Evolutionary conservation across 1,139 yeast genomes (phyloP).

Genomic region (Zygosaccharomyces sapae): DNA sequence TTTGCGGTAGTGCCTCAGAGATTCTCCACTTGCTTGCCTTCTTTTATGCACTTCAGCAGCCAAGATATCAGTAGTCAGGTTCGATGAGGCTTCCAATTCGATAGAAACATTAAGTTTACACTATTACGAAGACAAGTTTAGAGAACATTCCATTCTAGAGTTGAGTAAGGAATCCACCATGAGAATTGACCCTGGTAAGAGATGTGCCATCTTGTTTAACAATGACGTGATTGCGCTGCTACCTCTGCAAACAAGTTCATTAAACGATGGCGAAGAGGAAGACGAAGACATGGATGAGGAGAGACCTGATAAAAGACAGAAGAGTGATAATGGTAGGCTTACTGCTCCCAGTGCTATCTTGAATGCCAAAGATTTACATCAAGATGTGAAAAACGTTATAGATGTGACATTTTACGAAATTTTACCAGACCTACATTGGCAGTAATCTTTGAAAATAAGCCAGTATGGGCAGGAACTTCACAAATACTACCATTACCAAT

Average conservation of each 20-base stretch:
- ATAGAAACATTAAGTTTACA: constrained; percentile 77
- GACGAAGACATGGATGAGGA: constrained; percentile 35
- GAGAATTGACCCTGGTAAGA: constrained; percentile 60
- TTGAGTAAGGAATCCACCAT: constrained; percentile 45
- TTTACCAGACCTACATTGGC: constrained; percentile 81
- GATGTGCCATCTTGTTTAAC: constrained; percentile 62
- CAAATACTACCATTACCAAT: constrained; percentile 26
- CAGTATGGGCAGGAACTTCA: constrained; percentile 73
- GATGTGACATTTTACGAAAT: constrained; percentile 66
- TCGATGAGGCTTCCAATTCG: constrained; percentile 53
- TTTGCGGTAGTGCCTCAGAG: constrained; percentile 53
- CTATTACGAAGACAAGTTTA: constrained; percentile 71
- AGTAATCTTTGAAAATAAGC: constrained; percentile 55
- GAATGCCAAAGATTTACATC: constrained; percentile 53
- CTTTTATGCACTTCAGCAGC: constrained; percentile 70
- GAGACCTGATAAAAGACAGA: constrained; percentile 10
- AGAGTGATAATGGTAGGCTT: constrained; percentile 8
- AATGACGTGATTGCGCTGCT: constrained; percentile 71
- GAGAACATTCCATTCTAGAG: constrained; percentile 47
- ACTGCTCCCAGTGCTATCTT: constrained; percentile 41
- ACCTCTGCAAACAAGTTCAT: constrained; percentile 43
- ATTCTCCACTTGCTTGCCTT: constrained; percentile 53
- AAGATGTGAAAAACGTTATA: constrained; percentile 56
- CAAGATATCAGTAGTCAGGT: constrained; percentile 68
- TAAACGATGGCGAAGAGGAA: constrained; percentile 26